These are phyloP conservation scores for grape (Vitis vinifera) DNA, from an alignment of 164 flowering plant species.

Conservation along the genomic window DNA sequence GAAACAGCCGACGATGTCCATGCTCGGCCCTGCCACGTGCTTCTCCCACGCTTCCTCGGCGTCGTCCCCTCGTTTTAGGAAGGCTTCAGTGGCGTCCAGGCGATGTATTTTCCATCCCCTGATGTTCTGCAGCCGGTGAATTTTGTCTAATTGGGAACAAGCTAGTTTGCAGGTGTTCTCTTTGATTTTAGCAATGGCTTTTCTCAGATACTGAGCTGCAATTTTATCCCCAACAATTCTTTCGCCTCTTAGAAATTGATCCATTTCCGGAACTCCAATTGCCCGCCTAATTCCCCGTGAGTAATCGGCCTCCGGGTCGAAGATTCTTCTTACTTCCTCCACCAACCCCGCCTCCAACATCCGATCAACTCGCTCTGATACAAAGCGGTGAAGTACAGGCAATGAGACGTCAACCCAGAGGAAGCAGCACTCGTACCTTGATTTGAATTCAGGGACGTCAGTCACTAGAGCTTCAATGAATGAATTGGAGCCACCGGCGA, in stretches of 20 bases:
- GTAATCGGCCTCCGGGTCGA: constrained; percentile 40
- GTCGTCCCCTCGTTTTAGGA: constrained; percentile 24
- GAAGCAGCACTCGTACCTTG: constrained; percentile 63
- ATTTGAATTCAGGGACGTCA: constrained; percentile 34
- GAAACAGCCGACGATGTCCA: constrained; percentile 24
- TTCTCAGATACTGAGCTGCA: constrained; percentile 17
- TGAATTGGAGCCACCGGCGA: constrained; percentile 90
- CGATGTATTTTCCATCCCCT: constrained; percentile 32
- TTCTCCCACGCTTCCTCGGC: constrained; percentile 44
- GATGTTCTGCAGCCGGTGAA: constrained; percentile 23
- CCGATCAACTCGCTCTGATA: constrained; percentile 50
- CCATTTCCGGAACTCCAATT: constrained; percentile 60
- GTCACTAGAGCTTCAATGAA: constrained; percentile 61
- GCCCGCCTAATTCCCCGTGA: constrained; percentile 48
- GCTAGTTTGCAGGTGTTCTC: constrained; percentile 41
- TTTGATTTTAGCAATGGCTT: constrained; percentile 40
- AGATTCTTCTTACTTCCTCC: constrained; percentile 45
- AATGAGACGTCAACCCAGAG: constrained; percentile 54
- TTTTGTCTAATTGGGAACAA: constrained; percentile 40
- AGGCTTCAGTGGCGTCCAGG: constrained; percentile 50
- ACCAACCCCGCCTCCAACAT: constrained; percentile 52
- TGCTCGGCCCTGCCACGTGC: constrained; percentile 34
- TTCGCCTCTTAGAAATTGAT: constrained; percentile 29
- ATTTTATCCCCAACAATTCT: neutral
- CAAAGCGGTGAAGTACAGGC: constrained; percentile 36